Evolutionary conservation across 1,284 basidiomycete genomes (phyloP).

Genomic region (Rhodofomes roseus): DNA sequence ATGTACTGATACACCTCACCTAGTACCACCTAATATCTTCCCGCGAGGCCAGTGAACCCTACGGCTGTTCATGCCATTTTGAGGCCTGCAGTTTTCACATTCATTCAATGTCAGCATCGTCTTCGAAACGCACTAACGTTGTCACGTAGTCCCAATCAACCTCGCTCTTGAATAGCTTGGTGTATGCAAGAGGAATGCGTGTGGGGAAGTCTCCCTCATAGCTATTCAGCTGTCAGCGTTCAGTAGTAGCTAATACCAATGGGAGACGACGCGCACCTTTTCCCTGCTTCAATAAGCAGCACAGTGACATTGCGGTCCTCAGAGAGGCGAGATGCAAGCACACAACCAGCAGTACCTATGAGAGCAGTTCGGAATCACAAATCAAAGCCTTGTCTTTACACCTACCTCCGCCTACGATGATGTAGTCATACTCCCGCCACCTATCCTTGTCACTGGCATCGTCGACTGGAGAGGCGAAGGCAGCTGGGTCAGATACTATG

Average conservation of each 20-base stretch:
- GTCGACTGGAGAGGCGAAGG: neutral
- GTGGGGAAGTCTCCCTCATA: slow-evolving; percentile 18
- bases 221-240: neutral
- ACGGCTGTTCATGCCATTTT: slow-evolving; percentile 18
- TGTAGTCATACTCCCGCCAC: neutral
- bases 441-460: neutral
- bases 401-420: neutral
- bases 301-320: slow-evolving; percentile 55
- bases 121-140: too few relatives aligned
- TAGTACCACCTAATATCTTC: slow-evolving; percentile 34
- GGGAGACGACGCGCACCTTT: slow-evolving; percentile 40
- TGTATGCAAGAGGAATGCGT: slow-evolving; percentile 25
- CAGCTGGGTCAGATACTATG: neutral
- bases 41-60: slow-evolving; percentile 28
- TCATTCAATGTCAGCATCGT: too few relatives aligned
- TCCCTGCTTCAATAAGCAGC: slow-evolving; percentile 63
- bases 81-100: slow-evolving; percentile 15
- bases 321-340: slow-evolving; percentile 58
- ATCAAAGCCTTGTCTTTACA: neutral
- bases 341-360: slow-evolving; percentile 65
- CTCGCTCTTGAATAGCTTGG: slow-evolving; percentile 16
- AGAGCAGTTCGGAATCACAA: neutral
- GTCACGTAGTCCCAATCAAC: slow-evolving; percentile 28
- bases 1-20: slow-evolving; percentile 3
- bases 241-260: neutral